These are phyloP conservation scores for Colletotrichum sojae DNA, from an alignment of 2,329 filamentous ascomycete genomes.

Conservation along the genomic window DNA sequence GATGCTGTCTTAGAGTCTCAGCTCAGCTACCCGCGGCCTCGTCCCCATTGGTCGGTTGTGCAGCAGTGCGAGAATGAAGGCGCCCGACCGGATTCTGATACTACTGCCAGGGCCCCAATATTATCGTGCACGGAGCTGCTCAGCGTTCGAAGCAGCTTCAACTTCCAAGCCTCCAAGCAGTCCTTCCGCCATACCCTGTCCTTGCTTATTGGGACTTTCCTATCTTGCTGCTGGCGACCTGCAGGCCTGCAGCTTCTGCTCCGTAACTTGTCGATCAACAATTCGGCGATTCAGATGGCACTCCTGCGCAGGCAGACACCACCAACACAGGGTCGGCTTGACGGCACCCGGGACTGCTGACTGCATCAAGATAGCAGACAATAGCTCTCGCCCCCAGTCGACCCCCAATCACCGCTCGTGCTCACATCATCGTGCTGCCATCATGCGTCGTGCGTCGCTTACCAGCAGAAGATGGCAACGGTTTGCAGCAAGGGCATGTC, in stretches of 20 bases:
- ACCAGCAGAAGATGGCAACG: background rate
- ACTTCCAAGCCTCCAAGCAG: background rate
- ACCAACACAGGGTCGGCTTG: background rate
- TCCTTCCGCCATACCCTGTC: background rate
- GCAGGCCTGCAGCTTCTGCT: conserved; percentile 25
- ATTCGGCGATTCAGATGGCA: conserved; percentile 24
- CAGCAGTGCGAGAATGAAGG: conserved; percentile 15
- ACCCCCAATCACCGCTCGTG: conserved; percentile 6
- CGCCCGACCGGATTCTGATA: background rate
- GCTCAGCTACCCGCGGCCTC: conserved; percentile 8
- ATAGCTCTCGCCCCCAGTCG: conserved; percentile 7
- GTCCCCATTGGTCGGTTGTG: conserved; percentile 18
- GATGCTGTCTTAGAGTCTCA: conserved; percentile 29
- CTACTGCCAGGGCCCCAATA: conserved; percentile 25
- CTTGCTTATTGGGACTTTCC: too few relatives aligned
- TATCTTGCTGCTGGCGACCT: conserved; percentile 14
- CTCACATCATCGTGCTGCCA: conserved; percentile 17
- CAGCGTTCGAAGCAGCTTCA: conserved; percentile 12
- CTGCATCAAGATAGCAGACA: conserved; percentile 13
- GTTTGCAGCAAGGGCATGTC: conserved; percentile 31
- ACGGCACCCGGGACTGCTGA: conserved; percentile 12
- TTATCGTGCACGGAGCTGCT: conserved; percentile 31
- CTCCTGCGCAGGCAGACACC: conserved; percentile 17
- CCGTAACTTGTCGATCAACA: conserved; percentile 14
- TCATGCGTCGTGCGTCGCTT: conserved; percentile 18